These are phyloP conservation scores for Epichloe sylvatica DNA, from an alignment of 2,329 filamentous ascomycete species.

Conservation along the genomic window DNA sequence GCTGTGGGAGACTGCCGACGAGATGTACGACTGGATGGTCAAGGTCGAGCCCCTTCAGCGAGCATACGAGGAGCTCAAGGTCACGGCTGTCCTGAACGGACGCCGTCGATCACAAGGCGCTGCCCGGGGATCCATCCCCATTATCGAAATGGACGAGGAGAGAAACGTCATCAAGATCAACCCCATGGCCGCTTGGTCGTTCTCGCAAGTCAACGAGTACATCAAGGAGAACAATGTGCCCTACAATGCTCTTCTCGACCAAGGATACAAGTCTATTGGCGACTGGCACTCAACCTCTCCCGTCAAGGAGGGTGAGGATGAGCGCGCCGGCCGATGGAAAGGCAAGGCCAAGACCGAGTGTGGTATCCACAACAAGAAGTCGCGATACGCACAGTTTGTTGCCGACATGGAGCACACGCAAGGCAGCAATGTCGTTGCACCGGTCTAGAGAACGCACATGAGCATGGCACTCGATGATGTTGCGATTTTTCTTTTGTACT, in stretches of 20 bases:
- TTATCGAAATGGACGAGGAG: constrained; percentile 83
- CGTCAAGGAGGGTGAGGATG: constrained; percentile 81
- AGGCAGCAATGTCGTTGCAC: constrained; percentile 25
- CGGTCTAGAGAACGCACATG: constrained; percentile 10
- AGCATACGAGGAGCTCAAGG: constrained; percentile 74
- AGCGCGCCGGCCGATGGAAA: constrained; percentile 94
- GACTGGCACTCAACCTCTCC: constrained; percentile 97
- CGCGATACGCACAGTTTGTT: constrained; percentile 77
- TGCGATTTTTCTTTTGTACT: not conserved
- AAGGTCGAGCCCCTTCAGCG: constrained; percentile 95
- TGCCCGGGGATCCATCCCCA: constrained; percentile 76
- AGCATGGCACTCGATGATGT: not conserved
- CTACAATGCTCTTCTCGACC: constrained; percentile 82
- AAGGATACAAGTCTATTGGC: constrained; percentile 94
- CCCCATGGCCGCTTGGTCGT: constrained; percentile 87
- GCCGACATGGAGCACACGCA: constrained; percentile 58
- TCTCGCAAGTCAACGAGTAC: constrained; percentile 79
- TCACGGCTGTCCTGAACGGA: constrained; percentile 83
- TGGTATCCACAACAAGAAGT: constrained; percentile 96
- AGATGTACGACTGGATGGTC: constrained; percentile 91
- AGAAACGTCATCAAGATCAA: constrained; percentile 93
- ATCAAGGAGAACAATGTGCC: constrained; percentile 76
- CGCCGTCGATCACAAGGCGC: constrained; percentile 85
- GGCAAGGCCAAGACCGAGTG: constrained; percentile 93
- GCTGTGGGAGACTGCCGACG: constrained; percentile 72